Conservation (phyloP, 2,329 filamentous ascomycete genomes). For the Intubia oerlemansii region DNA sequence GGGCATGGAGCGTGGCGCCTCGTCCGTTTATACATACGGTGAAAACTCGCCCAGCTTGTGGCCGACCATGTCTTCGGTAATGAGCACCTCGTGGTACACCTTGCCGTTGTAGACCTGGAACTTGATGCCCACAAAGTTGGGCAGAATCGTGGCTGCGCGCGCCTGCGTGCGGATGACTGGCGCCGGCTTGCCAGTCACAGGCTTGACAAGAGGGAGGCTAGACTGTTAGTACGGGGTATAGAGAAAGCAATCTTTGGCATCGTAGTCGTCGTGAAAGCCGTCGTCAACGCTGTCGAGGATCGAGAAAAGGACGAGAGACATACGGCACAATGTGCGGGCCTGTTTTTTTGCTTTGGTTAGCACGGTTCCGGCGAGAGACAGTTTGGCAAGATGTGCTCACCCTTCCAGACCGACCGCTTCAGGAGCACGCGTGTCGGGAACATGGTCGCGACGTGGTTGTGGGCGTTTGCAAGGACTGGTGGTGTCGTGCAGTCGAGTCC, state of each 20-base stretch:
- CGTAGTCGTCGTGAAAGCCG: not conserved
- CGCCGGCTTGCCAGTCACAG: conserved; percentile 36
- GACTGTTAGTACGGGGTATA: conserved; percentile 5
- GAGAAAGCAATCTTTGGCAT: too few species aligned
- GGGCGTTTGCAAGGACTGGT: not conserved
- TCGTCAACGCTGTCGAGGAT: not conserved
- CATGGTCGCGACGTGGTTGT: conserved; percentile 23
- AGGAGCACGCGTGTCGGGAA: conserved; percentile 45
- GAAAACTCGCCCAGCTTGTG: conserved; percentile 89
- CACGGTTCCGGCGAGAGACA: not conserved
- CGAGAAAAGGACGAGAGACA: conserved; percentile 6
- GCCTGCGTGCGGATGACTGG: conserved; percentile 71
- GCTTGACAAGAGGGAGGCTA: conserved; percentile 42
- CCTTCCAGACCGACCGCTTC: conserved; percentile 76
- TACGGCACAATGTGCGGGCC: conserved; percentile 33
- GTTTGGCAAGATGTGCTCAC: conserved; percentile 21
- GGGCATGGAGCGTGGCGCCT: too few species aligned
- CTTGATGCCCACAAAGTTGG: conserved; percentile 74
- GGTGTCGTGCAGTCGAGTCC: not conserved
- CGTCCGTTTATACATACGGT: too few species aligned
- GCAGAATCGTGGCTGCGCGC: conserved; percentile 71
- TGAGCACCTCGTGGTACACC: conserved; percentile 57
- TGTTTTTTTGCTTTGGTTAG: conserved; percentile 9
- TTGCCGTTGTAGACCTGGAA: conserved; percentile 91
- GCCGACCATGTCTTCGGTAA: conserved; percentile 92